A percentile compares a stretch with the other conserved stretches of the same genome.
Evolutionary conservation across 176 grass and related monocot species (phyloP).

Genomic region (barley (Hordeum vulgare)): MorexV3_pseudomolecules_assembly NC_058521.1:530324788-530325287

Average conservation of each 20-base stretch:
- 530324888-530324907: conserved; percentile 58
- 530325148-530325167: not conserved
- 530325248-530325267: not conserved
- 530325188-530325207: not conserved
- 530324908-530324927: not conserved
- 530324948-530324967: not conserved
- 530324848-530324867: conserved; percentile 64
- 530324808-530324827: conserved; percentile 48
- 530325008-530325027: not conserved
- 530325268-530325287: not conserved
- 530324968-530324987: not conserved
- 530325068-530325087: not conserved
- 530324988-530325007: not conserved
- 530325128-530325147: not conserved
- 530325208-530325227: not conserved
- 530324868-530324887: conserved; percentile 73
- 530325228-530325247: not conserved
- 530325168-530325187: not conserved
- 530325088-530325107: not conserved
- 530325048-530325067: not conserved
- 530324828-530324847: conserved; percentile 48
- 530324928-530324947: not conserved
- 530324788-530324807: conserved; percentile 34
- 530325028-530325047: not conserved
- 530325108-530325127: not conserved